Conservation (phyloP, 345 rosid genomes). For the Gossypium stocksii region DNA sequence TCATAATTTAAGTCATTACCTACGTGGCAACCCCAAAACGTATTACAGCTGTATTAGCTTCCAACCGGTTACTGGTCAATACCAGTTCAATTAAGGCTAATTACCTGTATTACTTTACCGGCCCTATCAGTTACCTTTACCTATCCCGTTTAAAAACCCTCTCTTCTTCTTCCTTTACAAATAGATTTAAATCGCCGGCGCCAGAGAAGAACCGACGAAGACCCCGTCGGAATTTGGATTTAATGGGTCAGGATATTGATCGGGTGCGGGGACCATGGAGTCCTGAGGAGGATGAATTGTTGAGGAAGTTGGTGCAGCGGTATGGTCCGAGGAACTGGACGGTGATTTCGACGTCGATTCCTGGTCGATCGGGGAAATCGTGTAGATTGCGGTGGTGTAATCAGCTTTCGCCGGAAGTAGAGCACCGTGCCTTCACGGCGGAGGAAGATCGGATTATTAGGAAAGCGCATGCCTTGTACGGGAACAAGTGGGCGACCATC, state of each 20-base stretch:
- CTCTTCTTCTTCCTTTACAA: not conserved
- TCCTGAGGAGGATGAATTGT: conserved; percentile 47
- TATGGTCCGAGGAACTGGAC: conserved; percentile 61
- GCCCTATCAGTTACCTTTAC: conserved; percentile 23
- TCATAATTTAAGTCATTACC: conserved; percentile 9
- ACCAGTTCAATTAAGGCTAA: conserved; percentile 15
- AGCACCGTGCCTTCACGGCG: conserved; percentile 45
- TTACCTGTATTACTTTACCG: conserved; percentile 18
- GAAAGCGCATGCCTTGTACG: conserved; percentile 46
- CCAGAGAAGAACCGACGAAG: not conserved
- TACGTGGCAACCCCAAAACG: conserved; percentile 25
- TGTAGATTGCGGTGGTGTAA: conserved; percentile 66
- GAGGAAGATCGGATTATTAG: conserved; percentile 52
- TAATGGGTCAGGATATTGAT: not conserved
- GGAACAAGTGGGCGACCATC: conserved; percentile 63
- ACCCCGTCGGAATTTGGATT: not conserved
- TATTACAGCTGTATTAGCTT: conserved; percentile 20
- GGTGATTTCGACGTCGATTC: conserved; percentile 40
- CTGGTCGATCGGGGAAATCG: conserved; percentile 60
- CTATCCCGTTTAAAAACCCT: not conserved
- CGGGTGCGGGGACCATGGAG: conserved; percentile 50
- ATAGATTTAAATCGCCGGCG: not conserved
- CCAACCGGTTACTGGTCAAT: conserved; percentile 26
- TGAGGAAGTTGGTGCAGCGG: conserved; percentile 33
- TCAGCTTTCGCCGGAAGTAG: conserved; percentile 57